Evolutionary conservation across 495 filamentous ascomycete species (phyloP), one percentile per base, ranked within the genome.

Genomic region (Cenococcum geophilum): DNA sequence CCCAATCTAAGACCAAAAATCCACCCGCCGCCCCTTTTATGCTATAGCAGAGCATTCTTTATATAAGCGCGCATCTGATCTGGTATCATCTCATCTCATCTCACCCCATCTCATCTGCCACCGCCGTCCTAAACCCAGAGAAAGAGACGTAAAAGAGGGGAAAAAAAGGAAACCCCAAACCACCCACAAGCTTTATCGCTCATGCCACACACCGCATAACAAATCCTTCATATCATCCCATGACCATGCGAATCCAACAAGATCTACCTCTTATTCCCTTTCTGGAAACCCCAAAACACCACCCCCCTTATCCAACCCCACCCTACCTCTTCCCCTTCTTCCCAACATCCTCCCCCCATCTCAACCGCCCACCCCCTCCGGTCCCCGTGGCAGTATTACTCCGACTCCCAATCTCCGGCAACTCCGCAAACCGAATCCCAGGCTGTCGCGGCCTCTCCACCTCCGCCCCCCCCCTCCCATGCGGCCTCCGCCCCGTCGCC

Each of bases 361-460:
- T 61, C 50, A 70, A 53, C 21, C 52, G 53, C 37, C 63, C 37
- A 32, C 61, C 52, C 49, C 9, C n/a, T 0, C 58, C 58, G 9
- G 10, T n/a, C 14, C 20, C 48, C 11, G 10, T 27, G 3, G 3
- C 47, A 11, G 34, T 35, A 54, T 20, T 47, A 18, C 51, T 47
- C 8, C 42, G 14, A 27, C 49, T 68, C 58, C 48, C 50, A 14
- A 61, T 45, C 18, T 62, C 25, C 2, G 65, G 65, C 50, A 77
- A 71, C 63, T 79, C 76, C 57, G 78, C 78, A 58, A 80, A 80
- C 40, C 78, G 55, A 59, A 80, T 79, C 12, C 75, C 74, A 50
- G 71, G 68, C 35, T 50, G 47, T 51, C 42, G 68, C 20, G 63
- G 60, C 32, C 42, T 22, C 18, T 18, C 37, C 36, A 60, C 64